Evolutionary conservation across 108 stramenopile genomes (phyloP).

Genomic region (Fragilariopsis cylindrus): DNA sequence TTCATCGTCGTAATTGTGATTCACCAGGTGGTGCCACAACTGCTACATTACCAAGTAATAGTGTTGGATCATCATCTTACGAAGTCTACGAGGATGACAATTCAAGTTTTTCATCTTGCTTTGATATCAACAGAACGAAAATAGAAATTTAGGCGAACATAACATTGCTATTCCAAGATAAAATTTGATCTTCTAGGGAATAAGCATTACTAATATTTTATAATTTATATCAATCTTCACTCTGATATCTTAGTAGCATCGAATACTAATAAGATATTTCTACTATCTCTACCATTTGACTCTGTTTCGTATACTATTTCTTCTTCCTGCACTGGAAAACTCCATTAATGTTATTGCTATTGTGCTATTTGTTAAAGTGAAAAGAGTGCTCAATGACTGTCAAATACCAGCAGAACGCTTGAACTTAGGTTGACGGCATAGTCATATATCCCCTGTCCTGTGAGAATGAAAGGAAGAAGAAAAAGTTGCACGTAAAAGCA

Average conservation of each 20-base stretch:
- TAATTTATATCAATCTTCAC: neutral
- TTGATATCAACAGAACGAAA: too few relatives aligned
- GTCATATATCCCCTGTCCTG: too few relatives aligned
- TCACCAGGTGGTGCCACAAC: neutral
- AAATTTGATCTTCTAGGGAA: neutral
- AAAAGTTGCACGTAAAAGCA: too few relatives aligned
- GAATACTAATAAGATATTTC: neutral
- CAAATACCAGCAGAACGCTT: too few relatives aligned
- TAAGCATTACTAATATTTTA: neutral
- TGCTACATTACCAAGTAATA: neutral
- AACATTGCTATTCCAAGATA: neutral
- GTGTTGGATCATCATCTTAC: neutral
- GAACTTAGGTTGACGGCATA: too few relatives aligned
- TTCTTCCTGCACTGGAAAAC: too few relatives aligned
- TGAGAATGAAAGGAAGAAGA: too few relatives aligned
- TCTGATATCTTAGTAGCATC: neutral
- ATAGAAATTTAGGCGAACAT: neutral
- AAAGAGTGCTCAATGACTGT: too few relatives aligned
- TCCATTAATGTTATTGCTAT: too few relatives aligned
- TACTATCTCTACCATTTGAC: too few relatives aligned
- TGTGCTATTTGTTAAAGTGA: too few relatives aligned
- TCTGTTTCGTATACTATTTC: too few relatives aligned
- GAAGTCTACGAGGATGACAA: neutral
- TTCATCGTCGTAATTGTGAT: neutral
- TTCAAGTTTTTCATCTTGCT: neutral